phyloP scores from a whole-genome alignment of 1,284 basidiomycete genomes.

The Ceratobasidium papillatum region DNA sequence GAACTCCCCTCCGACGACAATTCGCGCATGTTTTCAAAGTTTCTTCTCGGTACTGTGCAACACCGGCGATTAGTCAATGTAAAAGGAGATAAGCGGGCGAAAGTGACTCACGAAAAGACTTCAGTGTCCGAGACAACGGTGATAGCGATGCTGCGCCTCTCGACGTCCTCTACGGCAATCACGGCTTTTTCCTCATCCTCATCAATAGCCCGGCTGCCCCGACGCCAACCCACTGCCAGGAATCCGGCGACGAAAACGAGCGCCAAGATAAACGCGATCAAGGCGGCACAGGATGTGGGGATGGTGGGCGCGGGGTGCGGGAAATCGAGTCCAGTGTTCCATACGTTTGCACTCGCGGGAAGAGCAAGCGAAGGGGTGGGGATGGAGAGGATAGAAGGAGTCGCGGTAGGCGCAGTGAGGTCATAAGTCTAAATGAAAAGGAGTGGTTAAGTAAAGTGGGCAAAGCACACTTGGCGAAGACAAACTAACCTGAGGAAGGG shows the following conservation, averaged over 20 bases:
- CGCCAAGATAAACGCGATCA: constrained; percentile 14
- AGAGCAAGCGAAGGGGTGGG: constrained; percentile 19
- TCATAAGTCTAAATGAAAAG: constrained; percentile 13
- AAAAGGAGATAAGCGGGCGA: not conserved
- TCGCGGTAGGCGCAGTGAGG: constrained; percentile 14
- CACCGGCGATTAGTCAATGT: not conserved
- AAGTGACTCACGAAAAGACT: constrained; percentile 21
- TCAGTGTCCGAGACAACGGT: constrained; percentile 14
- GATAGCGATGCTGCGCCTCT: constrained; percentile 15
- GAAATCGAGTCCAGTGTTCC: constrained; percentile 6
- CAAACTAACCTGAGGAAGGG: constrained; percentile 5
- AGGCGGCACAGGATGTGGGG: constrained; percentile 10
- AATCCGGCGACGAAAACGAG: constrained; percentile 7
- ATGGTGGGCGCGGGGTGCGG: not conserved
- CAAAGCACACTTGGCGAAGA: not conserved
- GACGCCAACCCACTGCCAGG: constrained; percentile 10
- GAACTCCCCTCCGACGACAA: not conserved
- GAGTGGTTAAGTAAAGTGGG: not conserved
- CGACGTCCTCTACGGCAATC: constrained; percentile 8
- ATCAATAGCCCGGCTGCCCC: constrained; percentile 1
- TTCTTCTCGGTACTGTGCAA: constrained; percentile 27
- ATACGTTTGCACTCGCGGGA: constrained; percentile 25
- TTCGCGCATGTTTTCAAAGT: not conserved
- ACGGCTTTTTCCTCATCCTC: not conserved
- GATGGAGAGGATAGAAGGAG: constrained; percentile 9